Evolutionary conservation across 2,329 filamentous ascomycete genomes (phyloP), one percentile per base, ranked within the genome.

Genomic region (Didymella exigua): DNA sequence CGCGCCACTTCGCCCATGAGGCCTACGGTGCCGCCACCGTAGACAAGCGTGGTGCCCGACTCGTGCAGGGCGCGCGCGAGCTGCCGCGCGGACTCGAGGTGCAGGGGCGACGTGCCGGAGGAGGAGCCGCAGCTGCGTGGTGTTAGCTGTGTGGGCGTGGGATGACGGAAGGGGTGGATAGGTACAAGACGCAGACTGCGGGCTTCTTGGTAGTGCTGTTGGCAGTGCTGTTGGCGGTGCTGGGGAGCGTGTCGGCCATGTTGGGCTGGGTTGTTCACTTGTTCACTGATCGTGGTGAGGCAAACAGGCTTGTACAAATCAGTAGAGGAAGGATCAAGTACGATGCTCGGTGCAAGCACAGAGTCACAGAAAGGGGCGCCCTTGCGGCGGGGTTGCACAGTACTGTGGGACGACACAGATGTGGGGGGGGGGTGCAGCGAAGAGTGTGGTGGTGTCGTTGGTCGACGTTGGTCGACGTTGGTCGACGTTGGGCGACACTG

Each of bases 1-100:
- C 88, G 89, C 40, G 95, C 91, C 10, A 98, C 77, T 73, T 97
- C 92, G 71, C 95, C 95, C 95, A 99, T 99, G 40, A 99, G 84
- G 9, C 95, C 95, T 31, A 91, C 86, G 2, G 93, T 98, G 69
- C 95, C 95, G 65, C 95, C 95, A 65, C 95, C 95, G 76, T 98
- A 99, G 61, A 98, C 92, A 37, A 99, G 86, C 9, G 85, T 83
- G 68, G 96, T 91, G 73, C 90, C 87, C 70, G 89, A 84, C 45
- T 84, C 82, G 72, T 92, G 89, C 78, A 98, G 89, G 61, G 83
- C 81, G 29, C 80, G 79, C 49, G 89, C 93, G 13, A 98, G 86
- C 26, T 85, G 78, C 33, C 88, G 88, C 2, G 95, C 95, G 7
- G 91, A 87, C 73, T 87, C 86, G 68, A 96, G 77, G 76, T 97